Percentiles rank a stretch among this genome's conserved stretches.
Conservation (phyloP, 2,329 filamentous ascomycete species). For the Sporothrix pallida region DNA sequence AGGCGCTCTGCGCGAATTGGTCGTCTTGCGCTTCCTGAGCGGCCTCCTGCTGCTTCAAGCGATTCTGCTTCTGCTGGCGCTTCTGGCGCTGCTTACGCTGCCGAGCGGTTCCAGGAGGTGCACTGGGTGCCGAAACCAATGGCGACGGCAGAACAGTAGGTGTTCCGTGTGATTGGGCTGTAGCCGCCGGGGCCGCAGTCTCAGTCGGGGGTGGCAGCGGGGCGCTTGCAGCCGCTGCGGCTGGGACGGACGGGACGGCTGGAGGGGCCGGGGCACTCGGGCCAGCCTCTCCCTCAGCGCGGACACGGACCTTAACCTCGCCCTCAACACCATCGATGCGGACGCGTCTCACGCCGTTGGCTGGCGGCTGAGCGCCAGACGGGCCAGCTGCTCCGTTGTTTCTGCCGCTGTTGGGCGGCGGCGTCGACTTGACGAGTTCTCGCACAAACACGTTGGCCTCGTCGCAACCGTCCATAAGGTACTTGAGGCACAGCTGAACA, state of each 20-base stretch:
- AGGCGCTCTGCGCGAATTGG: conserved; percentile 24
- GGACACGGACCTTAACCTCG: conserved; percentile 62
- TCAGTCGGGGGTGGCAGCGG: neutral
- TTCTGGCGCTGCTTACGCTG: conserved; percentile 39
- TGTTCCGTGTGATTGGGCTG: neutral
- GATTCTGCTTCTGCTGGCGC: conserved; percentile 37
- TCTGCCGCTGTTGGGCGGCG: conserved; percentile 39
- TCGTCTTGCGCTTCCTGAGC: conserved; percentile 29
- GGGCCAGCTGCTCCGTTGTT: conserved; percentile 26
- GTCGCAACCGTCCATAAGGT: conserved; percentile 74
- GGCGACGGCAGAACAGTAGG: conserved; percentile 1
- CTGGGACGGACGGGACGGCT: conserved; percentile 19
- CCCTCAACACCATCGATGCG: conserved; percentile 62
- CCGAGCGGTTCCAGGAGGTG: conserved; percentile 37
- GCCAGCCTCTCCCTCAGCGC: conserved; percentile 37
- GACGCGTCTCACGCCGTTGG: conserved; percentile 47
- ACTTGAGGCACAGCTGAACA: conserved; percentile 86
- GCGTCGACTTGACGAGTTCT: conserved; percentile 56
- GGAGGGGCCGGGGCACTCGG: neutral
- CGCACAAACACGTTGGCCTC: conserved; percentile 75
- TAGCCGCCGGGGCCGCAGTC: neutral
- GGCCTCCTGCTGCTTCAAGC: conserved; percentile 36
- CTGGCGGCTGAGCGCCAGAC: neutral
- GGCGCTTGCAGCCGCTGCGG: neutral
- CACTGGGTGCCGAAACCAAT: conserved; percentile 23